A percentile compares a stretch with the other conserved stretches of the same genome.
These are phyloP conservation scores for Lichtheimia ornata DNA, from an alignment of 371 early-diverging fungal species.

Conservation along the genomic window DNA sequence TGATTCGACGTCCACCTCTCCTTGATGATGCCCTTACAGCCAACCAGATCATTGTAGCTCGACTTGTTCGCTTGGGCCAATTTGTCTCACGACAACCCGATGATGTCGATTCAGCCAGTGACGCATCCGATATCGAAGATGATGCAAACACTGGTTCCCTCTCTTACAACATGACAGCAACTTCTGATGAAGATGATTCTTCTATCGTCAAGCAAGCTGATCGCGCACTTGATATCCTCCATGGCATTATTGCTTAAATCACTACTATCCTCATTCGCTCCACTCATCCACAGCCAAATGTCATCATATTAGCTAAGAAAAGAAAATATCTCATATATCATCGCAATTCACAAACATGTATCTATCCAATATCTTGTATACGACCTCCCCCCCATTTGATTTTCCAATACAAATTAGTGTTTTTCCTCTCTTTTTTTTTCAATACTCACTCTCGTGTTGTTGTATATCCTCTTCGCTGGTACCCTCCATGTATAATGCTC, in stretches of 20 bases:
- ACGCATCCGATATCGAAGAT: constrained; percentile 24
- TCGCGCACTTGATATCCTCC: constrained; percentile 38
- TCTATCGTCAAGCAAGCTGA: constrained; percentile 27
- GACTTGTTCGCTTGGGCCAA: constrained; percentile 27
- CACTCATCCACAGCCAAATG: too few relatives aligned
- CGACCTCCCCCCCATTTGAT: too few relatives aligned
- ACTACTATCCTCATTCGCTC: too few relatives aligned
- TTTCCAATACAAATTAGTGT: too few relatives aligned
- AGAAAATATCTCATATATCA: too few relatives aligned
- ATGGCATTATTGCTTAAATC: constrained; percentile 19
- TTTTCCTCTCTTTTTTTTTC: too few relatives aligned
- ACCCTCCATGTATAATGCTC: too few relatives aligned
- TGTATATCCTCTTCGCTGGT: too few relatives aligned
- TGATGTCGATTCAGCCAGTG: constrained; percentile 36
- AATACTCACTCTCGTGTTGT: too few relatives aligned
- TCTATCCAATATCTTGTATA: too few relatives aligned
- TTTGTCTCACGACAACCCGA: constrained; percentile 28
- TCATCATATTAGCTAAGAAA: too few relatives aligned
- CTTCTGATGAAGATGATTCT: constrained; percentile 7
- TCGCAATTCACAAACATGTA: too few relatives aligned
- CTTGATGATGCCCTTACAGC: constrained; percentile 6
- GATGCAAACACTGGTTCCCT: background rate
- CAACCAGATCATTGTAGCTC: constrained; percentile 27
- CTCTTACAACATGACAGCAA: background rate
- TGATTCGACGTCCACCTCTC: constrained; percentile 28